Evolutionary conservation across 129 eudicot species (phyloP).

Genomic region (Helichrysum umbraculigerum): DNA sequence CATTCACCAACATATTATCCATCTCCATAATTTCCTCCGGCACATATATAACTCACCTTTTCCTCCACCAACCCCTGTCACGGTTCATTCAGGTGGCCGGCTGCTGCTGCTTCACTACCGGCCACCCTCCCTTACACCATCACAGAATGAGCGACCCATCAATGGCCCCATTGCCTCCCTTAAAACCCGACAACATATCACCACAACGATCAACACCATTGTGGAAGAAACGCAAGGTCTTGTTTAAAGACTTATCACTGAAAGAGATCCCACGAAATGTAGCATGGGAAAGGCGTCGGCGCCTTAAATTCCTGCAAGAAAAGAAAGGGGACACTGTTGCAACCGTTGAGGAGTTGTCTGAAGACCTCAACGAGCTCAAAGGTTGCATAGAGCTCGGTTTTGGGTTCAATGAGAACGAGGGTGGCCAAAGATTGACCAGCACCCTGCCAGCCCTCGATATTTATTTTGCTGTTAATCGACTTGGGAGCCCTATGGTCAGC

Average conservation of each 20-base stretch:
- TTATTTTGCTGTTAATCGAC: slow-evolving; percentile 49
- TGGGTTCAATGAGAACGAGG: slow-evolving; percentile 47
- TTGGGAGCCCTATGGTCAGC: slow-evolving; percentile 38
- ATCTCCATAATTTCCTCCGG: not conserved
- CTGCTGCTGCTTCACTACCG: not conserved
- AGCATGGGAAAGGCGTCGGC: slow-evolving; percentile 50
- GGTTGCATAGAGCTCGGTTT: slow-evolving; percentile 55
- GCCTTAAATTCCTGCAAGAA: slow-evolving; percentile 32
- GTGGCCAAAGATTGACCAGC: slow-evolving; percentile 37
- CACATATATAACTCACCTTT: slow-evolving; percentile 10
- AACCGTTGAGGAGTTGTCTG: slow-evolving; percentile 29
- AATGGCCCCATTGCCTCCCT: not conserved
- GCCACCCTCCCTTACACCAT: slow-evolving; percentile 2
- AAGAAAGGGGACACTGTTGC: slow-evolving; percentile 12
- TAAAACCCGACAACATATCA: slow-evolving; percentile 3
- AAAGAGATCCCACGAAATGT: slow-evolving; percentile 36
- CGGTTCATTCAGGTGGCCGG: slow-evolving; percentile 1
- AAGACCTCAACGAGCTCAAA: slow-evolving; percentile 48
- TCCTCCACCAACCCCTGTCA: slow-evolving; percentile 12
- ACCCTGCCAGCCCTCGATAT: slow-evolving; percentile 50
- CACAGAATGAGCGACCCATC: not conserved
- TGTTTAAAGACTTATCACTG: slow-evolving; percentile 38
- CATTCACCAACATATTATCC: slow-evolving; percentile 16
- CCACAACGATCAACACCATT: slow-evolving; percentile 32
- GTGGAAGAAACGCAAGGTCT: slow-evolving; percentile 32